phyloP scores from a whole-genome alignment of 139 green algal species.

The Micractinium sp. region DNA sequence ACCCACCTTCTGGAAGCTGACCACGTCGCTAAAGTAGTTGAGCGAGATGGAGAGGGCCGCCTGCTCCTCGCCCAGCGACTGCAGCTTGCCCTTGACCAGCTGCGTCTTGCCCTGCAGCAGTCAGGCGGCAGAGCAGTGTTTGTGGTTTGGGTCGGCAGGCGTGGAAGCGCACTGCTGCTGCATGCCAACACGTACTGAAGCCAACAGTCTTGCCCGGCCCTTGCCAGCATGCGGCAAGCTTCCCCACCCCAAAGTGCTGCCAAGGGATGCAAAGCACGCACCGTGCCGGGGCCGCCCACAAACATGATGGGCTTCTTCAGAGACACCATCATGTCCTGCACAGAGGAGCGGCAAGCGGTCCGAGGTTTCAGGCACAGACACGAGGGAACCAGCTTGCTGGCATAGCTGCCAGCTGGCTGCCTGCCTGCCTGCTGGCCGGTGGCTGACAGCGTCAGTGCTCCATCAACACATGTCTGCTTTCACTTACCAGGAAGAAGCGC shows the following conservation, averaged over 20 bases:
- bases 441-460: too few relatives aligned
- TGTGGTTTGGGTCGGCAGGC: background rate
- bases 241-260: background rate
- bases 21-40: slow-evolving; percentile 90
- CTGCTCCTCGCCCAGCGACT: slow-evolving; percentile 71
- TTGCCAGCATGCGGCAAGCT: background rate
- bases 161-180: background rate
- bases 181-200: background rate
- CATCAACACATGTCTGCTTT: too few relatives aligned
- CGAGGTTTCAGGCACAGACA: too few relatives aligned
- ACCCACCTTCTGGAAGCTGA: slow-evolving; percentile 59
- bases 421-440: too few relatives aligned
- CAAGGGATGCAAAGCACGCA: background rate
- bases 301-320: slow-evolving; percentile 93
- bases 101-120: slow-evolving; percentile 79
- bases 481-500: slow-evolving; percentile 79
- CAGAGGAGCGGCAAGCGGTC: too few relatives aligned
- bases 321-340: slow-evolving; percentile 74
- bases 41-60: slow-evolving; percentile 81
- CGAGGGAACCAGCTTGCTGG: background rate
- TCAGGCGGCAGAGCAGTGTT: background rate
- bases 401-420: background rate
- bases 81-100: slow-evolving; percentile 90
- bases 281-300: slow-evolving; percentile 74
- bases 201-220: background rate